Evolutionary conservation across 257 asterid species (phyloP).

Genomic region (Nyctanthes arbortristis): DNA sequence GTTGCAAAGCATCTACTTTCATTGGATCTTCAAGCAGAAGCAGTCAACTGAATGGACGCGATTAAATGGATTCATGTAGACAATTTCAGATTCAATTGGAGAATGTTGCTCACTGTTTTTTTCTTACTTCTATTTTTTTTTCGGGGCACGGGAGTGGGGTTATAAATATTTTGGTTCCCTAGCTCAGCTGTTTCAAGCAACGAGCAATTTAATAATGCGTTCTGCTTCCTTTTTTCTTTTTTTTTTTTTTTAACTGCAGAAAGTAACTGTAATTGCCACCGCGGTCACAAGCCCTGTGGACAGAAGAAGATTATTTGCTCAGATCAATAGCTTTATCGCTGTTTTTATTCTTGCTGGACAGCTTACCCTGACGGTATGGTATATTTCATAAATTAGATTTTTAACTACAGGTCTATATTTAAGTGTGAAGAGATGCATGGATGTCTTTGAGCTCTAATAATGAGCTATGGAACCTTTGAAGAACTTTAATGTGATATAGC

Average conservation of each 20-base stretch:
- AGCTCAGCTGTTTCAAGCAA: background rate
- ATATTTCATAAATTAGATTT: slow-evolving; percentile 15
- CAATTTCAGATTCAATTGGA: background rate
- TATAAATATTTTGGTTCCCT: too few species aligned
- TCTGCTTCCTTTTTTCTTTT: slow-evolving; percentile 17
- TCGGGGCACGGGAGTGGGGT: background rate
- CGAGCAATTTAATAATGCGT: background rate
- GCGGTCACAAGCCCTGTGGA: slow-evolving; percentile 73
- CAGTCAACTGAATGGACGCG: background rate
- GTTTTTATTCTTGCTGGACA: slow-evolving; percentile 94
- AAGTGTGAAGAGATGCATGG: background rate
- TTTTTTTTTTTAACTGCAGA: slow-evolving; percentile 54
- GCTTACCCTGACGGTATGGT: slow-evolving; percentile 79
- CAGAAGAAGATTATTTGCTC: slow-evolving; percentile 84
- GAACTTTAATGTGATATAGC: background rate
- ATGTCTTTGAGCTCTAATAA: too few species aligned
- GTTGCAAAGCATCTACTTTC: background rate
- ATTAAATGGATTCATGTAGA: background rate
- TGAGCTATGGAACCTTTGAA: background rate
- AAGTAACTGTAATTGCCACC: slow-evolving; percentile 86
- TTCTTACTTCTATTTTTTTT: background rate
- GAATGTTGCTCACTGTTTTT: background rate
- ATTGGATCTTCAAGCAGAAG: background rate
- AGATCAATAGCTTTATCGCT: slow-evolving; percentile 94
- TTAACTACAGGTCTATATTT: background rate